A percentile compares a stretch with the other conserved stretches of the same genome.
These are phyloP conservation scores for Astragalus membranaceus DNA, from an alignment of 306 rosid genomes.

Conservation along the genomic window DNA sequence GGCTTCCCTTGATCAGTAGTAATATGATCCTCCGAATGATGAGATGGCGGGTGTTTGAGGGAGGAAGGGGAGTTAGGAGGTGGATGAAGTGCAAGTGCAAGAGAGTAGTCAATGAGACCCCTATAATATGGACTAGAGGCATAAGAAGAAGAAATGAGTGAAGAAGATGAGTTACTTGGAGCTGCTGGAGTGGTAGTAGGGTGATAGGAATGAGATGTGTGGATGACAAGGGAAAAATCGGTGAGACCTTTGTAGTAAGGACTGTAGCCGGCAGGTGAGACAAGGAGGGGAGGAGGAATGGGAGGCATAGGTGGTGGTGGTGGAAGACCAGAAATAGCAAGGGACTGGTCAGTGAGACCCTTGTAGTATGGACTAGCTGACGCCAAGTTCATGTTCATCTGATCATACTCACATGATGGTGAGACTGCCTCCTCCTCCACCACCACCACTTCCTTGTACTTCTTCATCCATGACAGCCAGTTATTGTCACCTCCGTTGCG, in stretches of 20 bases:
- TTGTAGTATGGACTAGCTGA: conserved; percentile 27
- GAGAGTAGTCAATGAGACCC: conserved; percentile 30
- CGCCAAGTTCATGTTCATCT: no score
- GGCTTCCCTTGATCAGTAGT: neutral
- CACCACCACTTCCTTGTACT: no score
- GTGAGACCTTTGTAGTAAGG: conserved; percentile 39
- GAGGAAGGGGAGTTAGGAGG: neutral
- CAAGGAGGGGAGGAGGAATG: neutral
- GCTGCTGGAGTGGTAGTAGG: no score
- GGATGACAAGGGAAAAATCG: conserved; percentile 6
- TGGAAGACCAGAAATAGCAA: neutral
- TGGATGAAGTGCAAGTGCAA: neutral
- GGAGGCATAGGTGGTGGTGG: neutral
- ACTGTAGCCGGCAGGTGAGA: conserved; percentile 1
- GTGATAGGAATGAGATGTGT: neutral
- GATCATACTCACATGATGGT: no score
- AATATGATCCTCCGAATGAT: no score
- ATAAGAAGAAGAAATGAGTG: neutral
- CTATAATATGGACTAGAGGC: conserved; percentile 28
- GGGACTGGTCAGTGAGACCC: conserved; percentile 32
- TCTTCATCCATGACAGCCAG: no score
- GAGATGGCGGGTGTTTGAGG: neutral
- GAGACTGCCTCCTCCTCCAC: no score
- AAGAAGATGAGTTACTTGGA: neutral
- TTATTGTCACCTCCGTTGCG: no score